These are phyloP conservation scores for Beverwykella pulmonaria DNA, from an alignment of 495 filamentous ascomycete genomes.

Conservation along the genomic window DNA sequence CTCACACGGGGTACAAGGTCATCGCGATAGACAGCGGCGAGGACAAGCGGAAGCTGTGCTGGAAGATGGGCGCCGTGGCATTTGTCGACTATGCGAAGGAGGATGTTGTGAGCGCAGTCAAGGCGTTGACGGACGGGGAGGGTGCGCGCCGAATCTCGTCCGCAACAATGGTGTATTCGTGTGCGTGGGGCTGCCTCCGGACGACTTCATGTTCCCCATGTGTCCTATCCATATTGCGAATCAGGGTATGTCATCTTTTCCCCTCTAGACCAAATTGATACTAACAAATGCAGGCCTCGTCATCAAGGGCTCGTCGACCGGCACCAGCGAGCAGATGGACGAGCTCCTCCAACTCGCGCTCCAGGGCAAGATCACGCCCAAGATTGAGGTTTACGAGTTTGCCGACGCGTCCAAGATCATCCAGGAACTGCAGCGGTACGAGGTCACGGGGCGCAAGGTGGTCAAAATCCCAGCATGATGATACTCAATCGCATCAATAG, in stretches of 20 bases:
- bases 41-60: conserved; percentile 77
- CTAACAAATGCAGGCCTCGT: conserved; percentile 24
- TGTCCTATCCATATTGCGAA: conserved; percentile 32
- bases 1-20: conserved; percentile 76
- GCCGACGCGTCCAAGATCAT: conserved; percentile 28
- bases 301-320: conserved; percentile 34
- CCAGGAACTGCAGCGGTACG: conserved; percentile 30
- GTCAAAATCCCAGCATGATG: conserved; percentile 24
- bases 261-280: neutral
- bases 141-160: conserved; percentile 20
- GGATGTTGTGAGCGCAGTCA: conserved; percentile 40
- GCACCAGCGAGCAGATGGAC: conserved; percentile 30
- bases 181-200: conserved; percentile 30
- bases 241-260: conserved; percentile 7
- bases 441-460: conserved; percentile 33
- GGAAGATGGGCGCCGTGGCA: conserved; percentile 75
- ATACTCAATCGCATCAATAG: neutral
- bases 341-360: conserved; percentile 30
- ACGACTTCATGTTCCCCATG: conserved; percentile 36
- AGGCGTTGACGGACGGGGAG: conserved; percentile 27
- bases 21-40: conserved; percentile 79
- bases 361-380: conserved; percentile 30
- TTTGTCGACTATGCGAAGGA: conserved; percentile 75
- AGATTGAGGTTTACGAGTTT: conserved; percentile 37
- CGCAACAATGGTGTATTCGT: conserved; percentile 34